Conservation (phyloP, 495 filamentous ascomycete genomes). For the Diplogelasinospora grovesii region DNA sequence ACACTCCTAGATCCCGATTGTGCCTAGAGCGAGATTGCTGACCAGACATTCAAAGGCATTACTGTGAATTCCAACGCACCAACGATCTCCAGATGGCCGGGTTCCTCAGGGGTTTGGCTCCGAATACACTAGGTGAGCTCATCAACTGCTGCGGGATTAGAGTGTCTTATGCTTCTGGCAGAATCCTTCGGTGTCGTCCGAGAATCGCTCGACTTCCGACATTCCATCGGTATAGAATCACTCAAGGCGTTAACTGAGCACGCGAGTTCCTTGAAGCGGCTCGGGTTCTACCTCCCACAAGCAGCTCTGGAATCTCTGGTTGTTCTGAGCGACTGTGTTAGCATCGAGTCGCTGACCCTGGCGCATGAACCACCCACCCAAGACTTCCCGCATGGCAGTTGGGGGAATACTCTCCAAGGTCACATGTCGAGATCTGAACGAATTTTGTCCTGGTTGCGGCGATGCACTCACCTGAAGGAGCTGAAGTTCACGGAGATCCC, state of each 20-base stretch:
- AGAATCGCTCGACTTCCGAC: conserved; percentile 50
- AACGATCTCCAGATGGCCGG: conserved; percentile 45
- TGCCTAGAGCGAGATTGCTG: no score
- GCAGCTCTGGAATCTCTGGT: conserved; percentile 42
- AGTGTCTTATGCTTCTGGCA: not conserved
- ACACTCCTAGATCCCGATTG: not conserved
- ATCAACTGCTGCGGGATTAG: no score
- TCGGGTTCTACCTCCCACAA: conserved; percentile 44
- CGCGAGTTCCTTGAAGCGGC: conserved; percentile 45
- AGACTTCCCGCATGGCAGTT: no score
- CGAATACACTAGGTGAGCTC: conserved; percentile 45
- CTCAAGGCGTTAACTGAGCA: conserved; percentile 55
- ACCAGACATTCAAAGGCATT: conserved; percentile 22
- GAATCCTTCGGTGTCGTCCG: conserved; percentile 52
- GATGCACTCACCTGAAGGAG: conserved; percentile 47
- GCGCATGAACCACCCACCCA: conserved; percentile 38
- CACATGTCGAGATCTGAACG: conserved; percentile 47
- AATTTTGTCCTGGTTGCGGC: conserved; percentile 43
- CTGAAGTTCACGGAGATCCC: conserved; percentile 47
- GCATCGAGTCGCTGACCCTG: conserved; percentile 34
- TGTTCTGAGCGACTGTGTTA: conserved; percentile 43
- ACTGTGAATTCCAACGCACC: conserved; percentile 36
- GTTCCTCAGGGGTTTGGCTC: conserved; percentile 51
- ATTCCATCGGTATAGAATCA: conserved; percentile 46
- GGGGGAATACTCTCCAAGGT: no score